Base-by-base conservation (phyloP, 208 protist genomes). In the Acanthamoeba divionensis region DNA sequence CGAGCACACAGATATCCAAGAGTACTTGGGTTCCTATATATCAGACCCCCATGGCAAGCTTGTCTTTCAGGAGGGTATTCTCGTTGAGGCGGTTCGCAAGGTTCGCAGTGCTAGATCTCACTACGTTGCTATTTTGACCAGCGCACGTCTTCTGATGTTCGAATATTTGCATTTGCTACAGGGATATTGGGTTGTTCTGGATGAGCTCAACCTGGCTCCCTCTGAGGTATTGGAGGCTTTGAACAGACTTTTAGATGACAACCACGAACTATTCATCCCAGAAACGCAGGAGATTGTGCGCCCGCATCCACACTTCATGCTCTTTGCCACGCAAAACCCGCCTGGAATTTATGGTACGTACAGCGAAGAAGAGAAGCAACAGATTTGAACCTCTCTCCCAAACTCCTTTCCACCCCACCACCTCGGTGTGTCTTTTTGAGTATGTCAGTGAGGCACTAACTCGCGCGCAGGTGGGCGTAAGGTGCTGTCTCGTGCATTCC, bases 241-340 rank as follows among this genome's bases (percentile, higher is more conserved):
- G 1, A 99, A 99, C 93, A 96, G 99, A 52, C 93, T 99, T 15
- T 96, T 99, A 0, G 99, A 99, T 94, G 98, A 99, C 92, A 99
- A 99, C 94, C 97, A 98, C 90, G 99, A 99, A 92, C 94, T 99
- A 0, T 98, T 98, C 91, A 98, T 99, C 29, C 96, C 99, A 12
- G 99, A 99, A 90, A 99, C 98, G 62, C 91, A 93, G 62, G 90
- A 95, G 55, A 96, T 95, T 2, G 96, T 99, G 29, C 97, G 97
- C 90, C 98, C 99, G 41, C 98, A 99, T 92, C 98, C 98, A 36
- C 91, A 98, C 83, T 99, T 99, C 67, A 96, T 98, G 93, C 97
- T 99, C 50, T 99, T 99, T 94, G 99, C 99, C 1, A 99, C 99
- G 29, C 99, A 99, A 93, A 99, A 99, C 92, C 99, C 99, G 21